Evolutionary conservation across 495 filamentous ascomycete species (phyloP).

Genomic region (Cercophora scortea): DNA sequence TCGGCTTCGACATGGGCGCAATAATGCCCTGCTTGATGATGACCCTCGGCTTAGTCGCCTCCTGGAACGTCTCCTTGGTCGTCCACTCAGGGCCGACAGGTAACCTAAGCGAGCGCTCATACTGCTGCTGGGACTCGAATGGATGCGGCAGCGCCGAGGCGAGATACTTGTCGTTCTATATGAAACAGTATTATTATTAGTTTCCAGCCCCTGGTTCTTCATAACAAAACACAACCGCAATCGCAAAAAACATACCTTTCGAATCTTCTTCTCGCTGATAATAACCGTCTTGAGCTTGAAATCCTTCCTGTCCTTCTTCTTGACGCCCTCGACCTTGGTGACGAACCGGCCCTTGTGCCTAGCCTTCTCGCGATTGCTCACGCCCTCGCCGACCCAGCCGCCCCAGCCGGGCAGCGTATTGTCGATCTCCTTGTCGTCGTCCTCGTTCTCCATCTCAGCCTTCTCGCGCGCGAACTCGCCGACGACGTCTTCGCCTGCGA

Average conservation of each 20-base stretch:
- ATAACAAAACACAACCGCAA: slow-evolving; percentile 12
- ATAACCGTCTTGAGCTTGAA: slow-evolving; percentile 75
- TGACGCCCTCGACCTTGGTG: slow-evolving; percentile 68
- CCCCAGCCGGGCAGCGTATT: slow-evolving; percentile 91
- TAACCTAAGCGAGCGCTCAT: slow-evolving; percentile 78
- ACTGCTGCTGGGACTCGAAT: slow-evolving; percentile 80
- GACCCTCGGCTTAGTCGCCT: slow-evolving; percentile 80
- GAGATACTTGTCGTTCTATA: slow-evolving; percentile 78
- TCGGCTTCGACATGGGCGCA: slow-evolving; percentile 75
- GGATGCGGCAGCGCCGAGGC: slow-evolving; percentile 75
- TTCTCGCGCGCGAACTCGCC: slow-evolving; percentile 79
- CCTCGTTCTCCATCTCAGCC: slow-evolving; percentile 58
- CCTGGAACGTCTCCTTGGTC: slow-evolving; percentile 89
- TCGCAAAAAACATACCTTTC: slow-evolving; percentile 55
- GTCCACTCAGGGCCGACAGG: slow-evolving; percentile 92
- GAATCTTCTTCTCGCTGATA: slow-evolving; percentile 83
- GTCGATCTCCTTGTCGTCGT: slow-evolving; percentile 79
- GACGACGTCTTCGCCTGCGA: slow-evolving; percentile 85
- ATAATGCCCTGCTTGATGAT: slow-evolving; percentile 91
- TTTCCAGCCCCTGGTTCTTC: background rate
- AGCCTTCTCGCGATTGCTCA: slow-evolving; percentile 55
- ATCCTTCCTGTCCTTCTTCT: slow-evolving; percentile 70
- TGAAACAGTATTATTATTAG: slow-evolving; percentile 21
- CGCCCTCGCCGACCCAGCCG: slow-evolving; percentile 71
- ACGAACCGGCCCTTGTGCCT: slow-evolving; percentile 52